Percentiles rank a stretch among this genome's conserved stretches.
phyloP scores from a whole-genome alignment of 805 yeast genomes.

The Cyberlindnera sargentensis region DNA sequence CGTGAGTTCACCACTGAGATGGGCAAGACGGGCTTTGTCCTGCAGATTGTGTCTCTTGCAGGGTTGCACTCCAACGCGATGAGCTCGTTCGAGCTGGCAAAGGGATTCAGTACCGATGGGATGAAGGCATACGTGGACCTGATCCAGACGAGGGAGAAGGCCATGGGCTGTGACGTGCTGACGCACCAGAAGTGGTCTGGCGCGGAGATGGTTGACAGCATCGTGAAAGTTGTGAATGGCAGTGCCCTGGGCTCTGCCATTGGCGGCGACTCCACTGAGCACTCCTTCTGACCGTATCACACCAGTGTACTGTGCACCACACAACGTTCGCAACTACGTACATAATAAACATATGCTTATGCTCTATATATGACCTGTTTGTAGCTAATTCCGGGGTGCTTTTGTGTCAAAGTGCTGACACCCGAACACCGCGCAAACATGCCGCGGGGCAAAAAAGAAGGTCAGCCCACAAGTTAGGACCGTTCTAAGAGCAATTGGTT shows the following conservation, averaged over 20 bases:
- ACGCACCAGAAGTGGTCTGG: slow-evolving; percentile 63
- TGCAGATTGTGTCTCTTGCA: slow-evolving; percentile 55
- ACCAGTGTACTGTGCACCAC: no score
- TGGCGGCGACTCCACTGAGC: slow-evolving; percentile 14
- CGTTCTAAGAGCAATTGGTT: no score
- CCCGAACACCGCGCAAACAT: no score
- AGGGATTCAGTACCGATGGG: slow-evolving; percentile 42
- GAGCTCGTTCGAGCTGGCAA: slow-evolving; percentile 44
- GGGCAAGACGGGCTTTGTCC: slow-evolving; percentile 48
- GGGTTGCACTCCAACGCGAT: slow-evolving; percentile 50
- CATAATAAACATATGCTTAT: no score
- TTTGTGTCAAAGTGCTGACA: no score
- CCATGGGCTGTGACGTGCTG: slow-evolving; percentile 40
- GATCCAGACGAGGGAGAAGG: slow-evolving; percentile 42
- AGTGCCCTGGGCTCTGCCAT: slow-evolving; percentile 11
- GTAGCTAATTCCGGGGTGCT: no score
- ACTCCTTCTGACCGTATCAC: slow-evolving; percentile 1
- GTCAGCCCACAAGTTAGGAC: no score
- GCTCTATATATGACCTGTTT: no score
- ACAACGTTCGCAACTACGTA: no score
- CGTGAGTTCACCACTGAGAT: slow-evolving; percentile 44
- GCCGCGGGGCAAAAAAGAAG: no score
- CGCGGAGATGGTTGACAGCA: slow-evolving; percentile 42
- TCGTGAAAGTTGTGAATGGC: slow-evolving; percentile 14
- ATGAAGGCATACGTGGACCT: slow-evolving; percentile 52